Evolutionary conservation across 805 yeast species (phyloP).

Genomic region (Schwanniomyces occidentalis): DNA sequence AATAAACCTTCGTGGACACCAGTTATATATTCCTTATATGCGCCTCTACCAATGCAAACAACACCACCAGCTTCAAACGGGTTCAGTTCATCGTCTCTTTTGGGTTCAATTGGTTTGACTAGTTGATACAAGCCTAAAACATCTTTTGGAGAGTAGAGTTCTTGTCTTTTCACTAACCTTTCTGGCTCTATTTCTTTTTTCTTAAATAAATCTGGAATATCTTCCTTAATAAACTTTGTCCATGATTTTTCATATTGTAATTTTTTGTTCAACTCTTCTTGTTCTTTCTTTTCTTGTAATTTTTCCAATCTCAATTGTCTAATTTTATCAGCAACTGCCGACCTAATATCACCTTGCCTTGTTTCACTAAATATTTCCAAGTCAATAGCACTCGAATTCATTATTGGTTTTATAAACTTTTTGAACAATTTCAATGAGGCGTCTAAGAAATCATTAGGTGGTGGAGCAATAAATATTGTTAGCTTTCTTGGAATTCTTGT

Average conservation of each 20-base stretch:
- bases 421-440: conserved; percentile 73
- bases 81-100: conserved; percentile 48
- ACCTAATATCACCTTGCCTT: conserved; percentile 88
- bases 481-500: conserved; percentile 69
- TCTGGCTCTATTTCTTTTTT: conserved; percentile 29
- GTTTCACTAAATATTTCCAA: conserved; percentile 73
- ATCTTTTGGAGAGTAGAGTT: conserved; percentile 42
- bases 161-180: conserved; percentile 27
- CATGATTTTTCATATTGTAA: conserved; percentile 24
- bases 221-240: conserved; percentile 24
- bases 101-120: conserved; percentile 30
- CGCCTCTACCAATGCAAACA: conserved; percentile 92
- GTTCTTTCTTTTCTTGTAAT: conserved; percentile 10
- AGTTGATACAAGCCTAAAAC: conserved; percentile 58
- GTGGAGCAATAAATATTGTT: conserved; percentile 89
- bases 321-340: conserved; percentile 77
- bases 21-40: conserved; percentile 85
- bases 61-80: conserved; percentile 74
- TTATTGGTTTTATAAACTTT: conserved; percentile 78
- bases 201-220: conserved; percentile 19
- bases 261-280: conserved; percentile 4
- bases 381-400: conserved; percentile 83
- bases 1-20: conserved; percentile 94
- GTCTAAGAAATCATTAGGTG: conserved; percentile 87
- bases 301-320: conserved; percentile 60